phyloP scores from a whole-genome alignment of 768 basidiomycete genomes.

The Panus rudis region DNA sequence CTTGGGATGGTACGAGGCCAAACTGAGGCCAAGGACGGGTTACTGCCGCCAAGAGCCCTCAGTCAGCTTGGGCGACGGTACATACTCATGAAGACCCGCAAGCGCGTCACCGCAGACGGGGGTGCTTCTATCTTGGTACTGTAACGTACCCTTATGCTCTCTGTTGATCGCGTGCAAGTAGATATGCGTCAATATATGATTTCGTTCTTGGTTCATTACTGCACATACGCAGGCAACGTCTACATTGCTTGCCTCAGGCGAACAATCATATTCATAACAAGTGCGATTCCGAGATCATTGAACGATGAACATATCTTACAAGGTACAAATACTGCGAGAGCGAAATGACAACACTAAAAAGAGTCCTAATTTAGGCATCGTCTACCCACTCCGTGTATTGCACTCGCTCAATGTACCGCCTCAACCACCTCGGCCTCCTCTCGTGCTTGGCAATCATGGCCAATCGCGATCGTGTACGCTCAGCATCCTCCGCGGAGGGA shows the following conservation, averaged over 20 bases:
- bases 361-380: slow-evolving; percentile 39
- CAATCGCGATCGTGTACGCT: slow-evolving; percentile 30
- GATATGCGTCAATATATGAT: too few species aligned
- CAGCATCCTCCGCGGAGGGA: slow-evolving; percentile 17
- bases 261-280: too few species aligned
- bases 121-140: slow-evolving; percentile 48
- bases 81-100: slow-evolving; percentile 53
- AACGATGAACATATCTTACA: too few species aligned
- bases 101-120: slow-evolving; percentile 56
- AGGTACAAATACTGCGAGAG: too few species aligned
- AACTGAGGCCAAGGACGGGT: neutral
- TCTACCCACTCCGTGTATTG: slow-evolving; percentile 63
- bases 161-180: too few species aligned
- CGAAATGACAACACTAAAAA: too few species aligned
- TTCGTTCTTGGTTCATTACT: too few species aligned
- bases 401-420: slow-evolving; percentile 57
- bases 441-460: slow-evolving; percentile 42
- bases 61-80: slow-evolving; percentile 47
- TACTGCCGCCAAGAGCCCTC: neutral
- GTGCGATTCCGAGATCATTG: too few species aligned
- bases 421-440: slow-evolving; percentile 55
- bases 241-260: too few species aligned
- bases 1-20: slow-evolving; percentile 3
- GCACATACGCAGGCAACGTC: too few species aligned
- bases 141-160: too few species aligned